Percentiles rank a stretch among this genome's conserved stretches.
Evolutionary conservation across 495 filamentous ascomycete genomes (phyloP).

Genomic region (Terfezia boudieri): DNA sequence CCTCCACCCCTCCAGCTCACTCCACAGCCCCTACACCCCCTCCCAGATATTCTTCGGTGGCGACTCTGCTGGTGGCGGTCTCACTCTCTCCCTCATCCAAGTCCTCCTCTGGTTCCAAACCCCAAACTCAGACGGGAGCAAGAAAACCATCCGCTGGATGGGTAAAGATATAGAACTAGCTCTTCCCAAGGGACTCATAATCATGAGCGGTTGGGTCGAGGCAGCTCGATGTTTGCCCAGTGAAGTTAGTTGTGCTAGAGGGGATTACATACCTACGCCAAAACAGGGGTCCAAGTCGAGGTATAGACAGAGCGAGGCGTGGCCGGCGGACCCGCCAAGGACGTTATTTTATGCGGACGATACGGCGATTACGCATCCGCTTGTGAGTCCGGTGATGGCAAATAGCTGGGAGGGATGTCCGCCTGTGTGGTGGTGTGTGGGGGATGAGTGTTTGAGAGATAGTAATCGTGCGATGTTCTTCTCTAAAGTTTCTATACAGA

Average conservation of each 20-base stretch:
- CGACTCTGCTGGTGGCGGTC: constrained; percentile 74
- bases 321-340: constrained; percentile 33
- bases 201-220: constrained; percentile 56
- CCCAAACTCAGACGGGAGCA: constrained; percentile 3
- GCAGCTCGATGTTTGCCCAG: constrained; percentile 53
- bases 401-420: constrained; percentile 44
- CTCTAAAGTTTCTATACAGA: neutral
- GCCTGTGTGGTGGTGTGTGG: constrained; percentile 51
- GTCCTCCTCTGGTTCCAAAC: constrained; percentile 49
- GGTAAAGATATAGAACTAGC: constrained; percentile 31
- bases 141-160: constrained; percentile 36
- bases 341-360: constrained; percentile 41
- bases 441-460: constrained; percentile 60
- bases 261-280: constrained; percentile 42
- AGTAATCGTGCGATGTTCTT: constrained; percentile 25
- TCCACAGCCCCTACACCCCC: constrained; percentile 46
- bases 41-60: constrained; percentile 56
- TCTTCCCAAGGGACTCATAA: constrained; percentile 46
- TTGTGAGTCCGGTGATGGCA: constrained; percentile 46
- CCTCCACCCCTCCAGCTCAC: constrained; percentile 47
- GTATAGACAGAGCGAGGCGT: constrained; percentile 37
- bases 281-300: constrained; percentile 15
- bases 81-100: constrained; percentile 48
- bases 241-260: constrained; percentile 33
- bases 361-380: constrained; percentile 41